phyloP scores from a whole-genome alignment of 441 rosid species.

The Pelargonium australe region DNA sequence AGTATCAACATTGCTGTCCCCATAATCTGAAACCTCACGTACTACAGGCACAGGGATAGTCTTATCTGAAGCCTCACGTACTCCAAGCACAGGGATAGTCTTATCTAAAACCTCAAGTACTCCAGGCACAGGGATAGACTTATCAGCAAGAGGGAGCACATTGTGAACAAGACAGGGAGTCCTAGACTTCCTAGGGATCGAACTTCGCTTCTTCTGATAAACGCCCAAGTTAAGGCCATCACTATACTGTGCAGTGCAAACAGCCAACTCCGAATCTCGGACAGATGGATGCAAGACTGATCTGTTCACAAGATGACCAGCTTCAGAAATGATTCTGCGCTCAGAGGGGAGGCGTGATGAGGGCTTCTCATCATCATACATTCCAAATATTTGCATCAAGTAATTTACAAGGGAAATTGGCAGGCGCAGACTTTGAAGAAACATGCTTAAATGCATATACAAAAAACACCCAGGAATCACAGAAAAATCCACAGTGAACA shows the following conservation, averaged over 20 bases:
- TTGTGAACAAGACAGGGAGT: conserved; percentile 63
- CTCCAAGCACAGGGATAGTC: conserved; percentile 39
- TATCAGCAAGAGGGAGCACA: conserved; percentile 30
- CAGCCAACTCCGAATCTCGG: conserved; percentile 44
- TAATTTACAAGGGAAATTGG: conserved; percentile 39
- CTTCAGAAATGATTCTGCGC: conserved; percentile 13
- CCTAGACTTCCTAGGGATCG: conserved; percentile 53
- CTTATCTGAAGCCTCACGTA: too few relatives aligned
- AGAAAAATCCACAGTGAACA: conserved; percentile 62
- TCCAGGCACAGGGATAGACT: conserved; percentile 80
- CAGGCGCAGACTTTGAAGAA: conserved; percentile 25
- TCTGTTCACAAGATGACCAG: conserved; percentile 27
- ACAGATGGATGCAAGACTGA: conserved; percentile 36
- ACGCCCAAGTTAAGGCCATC: conserved; percentile 50
- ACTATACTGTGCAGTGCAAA: conserved; percentile 41
- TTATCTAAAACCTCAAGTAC: too few relatives aligned
- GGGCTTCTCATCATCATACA: conserved; percentile 21
- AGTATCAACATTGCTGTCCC: conserved; percentile 23
- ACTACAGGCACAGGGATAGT: conserved; percentile 50
- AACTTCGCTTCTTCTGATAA: conserved; percentile 73
- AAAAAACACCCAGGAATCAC: conserved; percentile 61
- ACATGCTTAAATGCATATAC: conserved; percentile 41
- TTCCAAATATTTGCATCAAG: conserved; percentile 20
- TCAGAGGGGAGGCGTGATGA: conserved; percentile 11
- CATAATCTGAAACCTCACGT: conserved; percentile 47